Conservation (phyloP, 2,329 filamentous ascomycete species). For the Tolypocladium cylindrosporum region DNA sequence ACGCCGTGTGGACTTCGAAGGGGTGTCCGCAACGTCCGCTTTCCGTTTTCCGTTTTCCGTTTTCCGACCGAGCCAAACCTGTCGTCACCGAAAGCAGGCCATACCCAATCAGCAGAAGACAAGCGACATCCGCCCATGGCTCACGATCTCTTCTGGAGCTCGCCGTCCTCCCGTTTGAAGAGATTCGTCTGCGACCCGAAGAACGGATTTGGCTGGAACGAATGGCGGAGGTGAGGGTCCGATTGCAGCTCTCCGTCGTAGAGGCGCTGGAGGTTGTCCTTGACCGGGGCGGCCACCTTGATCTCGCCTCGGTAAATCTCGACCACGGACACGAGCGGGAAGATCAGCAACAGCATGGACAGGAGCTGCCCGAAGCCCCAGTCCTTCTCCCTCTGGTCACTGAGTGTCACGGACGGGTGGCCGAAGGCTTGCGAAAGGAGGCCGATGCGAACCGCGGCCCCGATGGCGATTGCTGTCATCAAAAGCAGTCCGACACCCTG, state of each 20-base stretch:
- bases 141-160: neutral
- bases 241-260: slow-evolving; percentile 30
- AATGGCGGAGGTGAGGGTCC: slow-evolving; percentile 12
- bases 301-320: slow-evolving; percentile 47
- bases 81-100: neutral
- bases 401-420: slow-evolving; percentile 35
- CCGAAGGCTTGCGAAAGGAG: slow-evolving; percentile 52
- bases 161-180: slow-evolving; percentile 18
- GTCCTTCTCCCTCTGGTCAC: slow-evolving; percentile 40
- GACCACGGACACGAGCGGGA: slow-evolving; percentile 48
- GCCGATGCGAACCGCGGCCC: slow-evolving; percentile 46
- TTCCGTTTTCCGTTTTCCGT: too few species aligned
- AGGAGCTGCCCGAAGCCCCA: slow-evolving; percentile 58
- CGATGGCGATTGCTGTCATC: slow-evolving; percentile 48
- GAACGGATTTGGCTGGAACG: slow-evolving; percentile 36
- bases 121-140: neutral
- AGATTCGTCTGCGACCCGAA: slow-evolving; percentile 27
- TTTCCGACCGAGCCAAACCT: neutral
- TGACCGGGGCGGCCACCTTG: slow-evolving; percentile 29
- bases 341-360: slow-evolving; percentile 45
- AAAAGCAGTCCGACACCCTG: slow-evolving; percentile 43
- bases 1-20: neutral
- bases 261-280: slow-evolving; percentile 26
- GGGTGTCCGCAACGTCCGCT: neutral
- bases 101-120: neutral